Evolutionary conservation across 2,329 filamentous ascomycete species (phyloP), one percentile per base, ranked within the genome.

Genomic region (Phialophora chinensis): DNA sequence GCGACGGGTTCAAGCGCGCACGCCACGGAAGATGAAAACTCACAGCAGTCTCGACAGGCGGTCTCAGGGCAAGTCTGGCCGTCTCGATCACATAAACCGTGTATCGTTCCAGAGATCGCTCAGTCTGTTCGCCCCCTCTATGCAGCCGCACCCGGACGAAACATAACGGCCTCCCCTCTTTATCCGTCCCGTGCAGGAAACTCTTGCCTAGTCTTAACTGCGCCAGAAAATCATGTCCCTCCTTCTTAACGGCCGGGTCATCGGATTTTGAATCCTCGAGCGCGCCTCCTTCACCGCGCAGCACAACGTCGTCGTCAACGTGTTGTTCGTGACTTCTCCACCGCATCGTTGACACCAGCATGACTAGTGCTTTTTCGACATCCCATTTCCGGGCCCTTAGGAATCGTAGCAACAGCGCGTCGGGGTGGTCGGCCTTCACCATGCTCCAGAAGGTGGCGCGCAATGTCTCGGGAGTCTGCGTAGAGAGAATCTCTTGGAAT

Each of bases 71-170:
- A 82, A 97, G 87, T 61, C 95, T 87, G n/a, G 92, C 90, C 25
- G 93, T 96, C 82, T 99, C 95, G 73, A 99, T 99, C 42, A 93
- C 85, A 77, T 92, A 97, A 38, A 99, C 92, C 0, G 95, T 99
- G 77, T 91, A 97, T 72, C 89, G 86, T 78, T 99, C 94, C 67
- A 98, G 78, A 74, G 88, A 90, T 75, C 91, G 87, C 74, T 93
- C 91, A 53, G 85, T 89, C 79, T 98, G 92, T 72, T 96, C 92
- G 27, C 90, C 91, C 62, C 89, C 87, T 73, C 85, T 90, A 77
- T 99, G 95, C 72, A 97, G 78, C 54, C 92, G 86, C 49, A 92
- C 93, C 66, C 92, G 85, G 33, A 97, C 91, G 72, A 93, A 85
- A 77, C 93, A 97, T 74, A 97, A 90, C 0, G 95, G 95, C 66